These are phyloP conservation scores for Saccharomycopsis hybrid DNA, from an alignment of 1,139 yeast genomes.

Conservation along the genomic window DNA sequence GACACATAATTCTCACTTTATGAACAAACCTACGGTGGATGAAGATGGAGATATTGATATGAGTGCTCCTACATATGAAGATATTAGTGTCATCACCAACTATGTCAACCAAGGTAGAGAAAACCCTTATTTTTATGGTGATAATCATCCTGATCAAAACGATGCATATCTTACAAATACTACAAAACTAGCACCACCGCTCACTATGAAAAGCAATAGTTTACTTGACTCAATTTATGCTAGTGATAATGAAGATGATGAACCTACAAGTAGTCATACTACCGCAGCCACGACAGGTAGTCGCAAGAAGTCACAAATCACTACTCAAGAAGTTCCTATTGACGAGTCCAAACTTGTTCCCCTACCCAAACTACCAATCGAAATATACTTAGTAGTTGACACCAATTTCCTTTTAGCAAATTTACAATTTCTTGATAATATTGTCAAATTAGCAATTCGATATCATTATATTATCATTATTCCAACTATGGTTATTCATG, in stretches of 20 bases:
- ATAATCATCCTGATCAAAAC: no score
- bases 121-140: no score
- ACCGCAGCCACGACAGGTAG: no score
- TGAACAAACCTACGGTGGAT: background rate
- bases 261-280: background rate
- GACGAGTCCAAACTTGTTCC: background rate
- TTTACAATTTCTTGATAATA: slow-evolving; percentile 45
- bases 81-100: background rate
- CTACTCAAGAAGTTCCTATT: background rate
- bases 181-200: background rate
- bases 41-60: slow-evolving; percentile 4
- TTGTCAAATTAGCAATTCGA: slow-evolving; percentile 35
- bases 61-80: background rate
- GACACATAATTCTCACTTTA: background rate
- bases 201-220: background rate
- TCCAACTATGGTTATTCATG: slow-evolving; percentile 65
- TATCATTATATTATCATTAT: slow-evolving; percentile 50
- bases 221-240: background rate
- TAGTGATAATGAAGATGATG: background rate
- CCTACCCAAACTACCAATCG: background rate
- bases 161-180: no score
- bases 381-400: slow-evolving; percentile 48
- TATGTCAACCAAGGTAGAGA: slow-evolving; percentile 2
- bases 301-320: no score
- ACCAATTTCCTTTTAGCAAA: slow-evolving; percentile 74